Evolutionary conservation across 2,329 filamentous ascomycete species (phyloP), one percentile per base, ranked within the genome.

Genomic region (Pseudogymnoascus destructans): DNA sequence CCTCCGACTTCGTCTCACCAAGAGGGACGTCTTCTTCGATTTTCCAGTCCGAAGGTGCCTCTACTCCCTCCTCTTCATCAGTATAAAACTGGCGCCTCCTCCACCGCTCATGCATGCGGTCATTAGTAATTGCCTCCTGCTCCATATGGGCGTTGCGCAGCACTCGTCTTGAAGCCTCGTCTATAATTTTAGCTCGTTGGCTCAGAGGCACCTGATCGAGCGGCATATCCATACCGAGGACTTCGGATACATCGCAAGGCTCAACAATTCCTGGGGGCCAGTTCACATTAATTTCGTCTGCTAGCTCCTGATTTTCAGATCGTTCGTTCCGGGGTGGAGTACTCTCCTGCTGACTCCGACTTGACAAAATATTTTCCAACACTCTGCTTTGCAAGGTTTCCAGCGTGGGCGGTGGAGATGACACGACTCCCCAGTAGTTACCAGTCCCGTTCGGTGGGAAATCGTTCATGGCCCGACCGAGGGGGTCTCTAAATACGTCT

Each of bases 51-150:
- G 79, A 74, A 0, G 86, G 86, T 1, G 80, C 75, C n/a, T 71
- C 68, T 8, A 80, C 79, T 2, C 89, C 89, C 69, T 95, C 89
- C 72, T 95, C 89, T 70, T 90, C 86, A 59, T 95, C 89, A 0
- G 89, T 79, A 66, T 93, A 95, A 65, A 93, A 95, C 36, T 85
- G 81, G 49, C 89, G 78, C 60, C 86, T 79, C 65, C 80, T 80
- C 88, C 88, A 93, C 55, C 88, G 78, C 58, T 91, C 81, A 64
- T 85, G 77, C 33, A 89, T 74, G 15, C 46, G 46, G 46, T 32
- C 10, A 52, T 52, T 52, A 32, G 46, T 52, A 32, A 52, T 30
- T 19, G 46, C 46, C 46, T 52, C 46, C 11, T 52, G 46, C 17
- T 52, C 46, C 5, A 30, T n/a, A 19, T 52, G 46, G 10, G 46